Conservation (phyloP, 2,329 filamentous ascomycete species). For the Coniella vitis region DNA sequence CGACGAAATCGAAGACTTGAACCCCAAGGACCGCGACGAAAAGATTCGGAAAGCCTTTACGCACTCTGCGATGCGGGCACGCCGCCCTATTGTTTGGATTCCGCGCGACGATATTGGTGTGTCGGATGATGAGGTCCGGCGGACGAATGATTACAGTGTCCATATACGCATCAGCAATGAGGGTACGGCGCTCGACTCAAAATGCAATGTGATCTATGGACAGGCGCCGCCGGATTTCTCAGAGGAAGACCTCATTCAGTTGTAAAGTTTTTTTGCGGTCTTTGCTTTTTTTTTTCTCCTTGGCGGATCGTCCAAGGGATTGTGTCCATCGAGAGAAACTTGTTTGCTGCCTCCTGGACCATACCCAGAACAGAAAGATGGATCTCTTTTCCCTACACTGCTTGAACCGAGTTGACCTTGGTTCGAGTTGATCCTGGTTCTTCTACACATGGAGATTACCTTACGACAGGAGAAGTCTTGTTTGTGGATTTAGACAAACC, state of each 20-base stretch:
- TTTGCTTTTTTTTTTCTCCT: background rate
- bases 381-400: too few species aligned
- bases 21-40: constrained; percentile 78
- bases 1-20: constrained; percentile 91
- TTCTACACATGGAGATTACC: too few species aligned
- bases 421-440: too few species aligned
- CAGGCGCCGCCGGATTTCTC: constrained; percentile 84
- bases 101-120: constrained; percentile 85
- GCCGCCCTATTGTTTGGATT: constrained; percentile 87
- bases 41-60: constrained; percentile 85
- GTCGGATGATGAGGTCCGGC: constrained; percentile 80
- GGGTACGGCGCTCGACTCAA: constrained; percentile 79
- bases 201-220: constrained; percentile 75
- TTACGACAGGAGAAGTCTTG: too few species aligned
- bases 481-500: too few species aligned
- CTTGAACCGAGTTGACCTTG: too few species aligned
- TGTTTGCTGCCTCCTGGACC: too few species aligned
- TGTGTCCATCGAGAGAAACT: too few species aligned
- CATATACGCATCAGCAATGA: constrained; percentile 92
- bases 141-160: constrained; percentile 69
- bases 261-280: constrained; percentile 43
- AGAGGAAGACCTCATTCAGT: constrained; percentile 76
- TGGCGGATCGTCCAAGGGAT: too few species aligned
- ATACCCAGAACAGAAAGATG: too few species aligned
- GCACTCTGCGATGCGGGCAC: constrained; percentile 78